These are phyloP conservation scores for Neurospora cerealis DNA, from an alignment of 495 filamentous ascomycete genomes.

Conservation along the genomic window DNA sequence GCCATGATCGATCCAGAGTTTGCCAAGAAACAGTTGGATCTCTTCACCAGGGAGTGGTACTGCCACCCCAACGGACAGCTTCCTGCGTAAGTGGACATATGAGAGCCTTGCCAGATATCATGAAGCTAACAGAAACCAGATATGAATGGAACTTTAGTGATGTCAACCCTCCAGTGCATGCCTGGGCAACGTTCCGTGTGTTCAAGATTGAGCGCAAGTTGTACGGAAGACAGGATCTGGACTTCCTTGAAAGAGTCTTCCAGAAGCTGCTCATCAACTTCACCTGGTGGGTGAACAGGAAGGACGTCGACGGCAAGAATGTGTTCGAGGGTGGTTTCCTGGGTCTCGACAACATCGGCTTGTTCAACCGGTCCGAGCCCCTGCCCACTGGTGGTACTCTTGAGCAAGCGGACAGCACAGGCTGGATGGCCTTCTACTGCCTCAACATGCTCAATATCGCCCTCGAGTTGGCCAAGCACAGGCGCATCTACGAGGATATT, in stretches of 20 bases:
- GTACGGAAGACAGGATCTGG: conserved; percentile 87
- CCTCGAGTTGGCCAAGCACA: conserved; percentile 86
- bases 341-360: conserved; percentile 92
- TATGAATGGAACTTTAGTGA: conserved; percentile 99
- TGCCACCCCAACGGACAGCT: conserved; percentile 98
- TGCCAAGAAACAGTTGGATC: conserved; percentile 92
- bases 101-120: neutral
- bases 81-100: conserved; percentile 34
- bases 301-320: conserved; percentile 88
- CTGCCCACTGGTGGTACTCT: conserved; percentile 86
- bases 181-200: conserved; percentile 86
- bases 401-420: conserved; percentile 94
- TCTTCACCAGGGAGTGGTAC: conserved; percentile 96
- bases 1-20: conserved; percentile 97
- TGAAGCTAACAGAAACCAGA: conserved; percentile 9
- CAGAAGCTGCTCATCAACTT: conserved; percentile 94
- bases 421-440: conserved; percentile 98
- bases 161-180: conserved; percentile 93
- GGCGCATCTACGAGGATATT: conserved; percentile 95
- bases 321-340: conserved; percentile 95
- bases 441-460: conserved; percentile 94
- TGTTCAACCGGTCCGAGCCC: conserved; percentile 97
- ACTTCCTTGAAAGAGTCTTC: conserved; percentile 93
- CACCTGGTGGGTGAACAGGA: conserved; percentile 98
- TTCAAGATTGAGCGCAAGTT: conserved; percentile 98